phyloP scores from a whole-genome alignment of 306 rosid species.

The Cicer judaicum region DNA sequence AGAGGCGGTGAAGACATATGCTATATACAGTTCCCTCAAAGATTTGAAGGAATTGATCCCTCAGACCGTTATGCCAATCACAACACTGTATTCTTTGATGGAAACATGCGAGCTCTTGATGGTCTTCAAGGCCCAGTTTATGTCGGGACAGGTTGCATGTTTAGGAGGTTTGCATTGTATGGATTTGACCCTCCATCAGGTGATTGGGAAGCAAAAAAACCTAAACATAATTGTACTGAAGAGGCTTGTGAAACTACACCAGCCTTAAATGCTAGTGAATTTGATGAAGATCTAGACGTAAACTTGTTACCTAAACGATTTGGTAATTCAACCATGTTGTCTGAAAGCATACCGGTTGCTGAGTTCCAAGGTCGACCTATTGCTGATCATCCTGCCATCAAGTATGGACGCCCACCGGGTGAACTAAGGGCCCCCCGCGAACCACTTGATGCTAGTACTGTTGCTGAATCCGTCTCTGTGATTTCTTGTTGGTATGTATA shows the following conservation, averaged over 20 bases:
- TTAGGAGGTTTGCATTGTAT: conserved; percentile 77
- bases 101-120: conserved; percentile 67
- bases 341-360: conserved; percentile 67
- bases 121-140: conserved; percentile 81
- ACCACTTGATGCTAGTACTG: conserved; percentile 78
- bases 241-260: conserved; percentile 44
- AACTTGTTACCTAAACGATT: conserved; percentile 78
- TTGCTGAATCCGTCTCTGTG: conserved; percentile 82
- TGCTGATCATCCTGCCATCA: conserved; percentile 77
- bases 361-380: conserved; percentile 90
- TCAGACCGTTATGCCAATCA: conserved; percentile 67
- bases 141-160: conserved; percentile 93
- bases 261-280: conserved; percentile 57
- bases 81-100: conserved; percentile 63
- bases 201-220: conserved; percentile 35
- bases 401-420: conserved; percentile 81
- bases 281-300: conserved; percentile 73
- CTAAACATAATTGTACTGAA: background rate
- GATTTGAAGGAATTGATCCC: conserved; percentile 68
- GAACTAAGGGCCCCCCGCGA: conserved; percentile 67
- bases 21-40: conserved; percentile 63
- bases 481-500: conserved; percentile 79
- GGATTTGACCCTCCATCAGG: conserved; percentile 79
- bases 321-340: conserved; percentile 78
- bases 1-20: conserved; percentile 61